Percentiles rank a stretch among this genome's conserved stretches.
Evolutionary conservation across 352 stramenopile species (phyloP).

Genomic region (Phytophthora rubi): DNA sequence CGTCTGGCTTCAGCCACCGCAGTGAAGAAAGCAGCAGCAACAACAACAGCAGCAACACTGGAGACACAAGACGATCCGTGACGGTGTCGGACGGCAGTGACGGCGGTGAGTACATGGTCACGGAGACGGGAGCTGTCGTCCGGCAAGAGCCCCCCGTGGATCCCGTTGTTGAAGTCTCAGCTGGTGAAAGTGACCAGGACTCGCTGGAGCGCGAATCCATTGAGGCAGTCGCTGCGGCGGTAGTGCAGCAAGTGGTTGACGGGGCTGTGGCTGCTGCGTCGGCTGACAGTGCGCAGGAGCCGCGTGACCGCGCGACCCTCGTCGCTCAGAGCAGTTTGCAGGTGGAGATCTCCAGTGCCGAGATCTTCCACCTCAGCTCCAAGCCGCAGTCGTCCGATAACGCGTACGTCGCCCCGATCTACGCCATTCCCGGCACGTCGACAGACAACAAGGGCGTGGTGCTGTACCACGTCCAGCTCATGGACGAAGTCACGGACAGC

Average conservation of each 20-base stretch:
- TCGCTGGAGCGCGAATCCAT: conserved; percentile 22
- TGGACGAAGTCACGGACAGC: conserved; percentile 33
- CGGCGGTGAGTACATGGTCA: conserved; percentile 33
- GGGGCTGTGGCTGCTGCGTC: conserved; percentile 2
- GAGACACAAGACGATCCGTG: conserved; percentile 20
- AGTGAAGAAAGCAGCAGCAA: conserved; percentile 24
- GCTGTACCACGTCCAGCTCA: conserved; percentile 50
- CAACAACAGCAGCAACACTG: neutral
- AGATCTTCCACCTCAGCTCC: conserved; percentile 18
- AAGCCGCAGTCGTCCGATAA: conserved; percentile 20
- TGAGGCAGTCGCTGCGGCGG: conserved; percentile 18
- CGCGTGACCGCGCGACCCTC: conserved; percentile 7
- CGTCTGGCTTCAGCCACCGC: conserved; percentile 19
- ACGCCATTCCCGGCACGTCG: conserved; percentile 42
- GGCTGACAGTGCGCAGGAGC: conserved; percentile 1
- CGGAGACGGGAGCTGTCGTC: conserved; percentile 34
- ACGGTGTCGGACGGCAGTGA: conserved; percentile 30
- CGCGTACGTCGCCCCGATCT: conserved; percentile 15
- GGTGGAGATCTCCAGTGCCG: conserved; percentile 29
- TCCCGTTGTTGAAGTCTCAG: neutral
- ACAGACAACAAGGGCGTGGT: conserved; percentile 40
- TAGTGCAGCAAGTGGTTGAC: conserved; percentile 33
- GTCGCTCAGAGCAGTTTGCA: conserved; percentile 27
- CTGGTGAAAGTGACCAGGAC: neutral
- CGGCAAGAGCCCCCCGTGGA: conserved; percentile 16